Percentiles rank a stretch among this genome's conserved stretches.
These are phyloP conservation scores for Sporobolomyces pararoseus DNA, from an alignment of 768 basidiomycete species.

Conservation along the genomic window DNA sequence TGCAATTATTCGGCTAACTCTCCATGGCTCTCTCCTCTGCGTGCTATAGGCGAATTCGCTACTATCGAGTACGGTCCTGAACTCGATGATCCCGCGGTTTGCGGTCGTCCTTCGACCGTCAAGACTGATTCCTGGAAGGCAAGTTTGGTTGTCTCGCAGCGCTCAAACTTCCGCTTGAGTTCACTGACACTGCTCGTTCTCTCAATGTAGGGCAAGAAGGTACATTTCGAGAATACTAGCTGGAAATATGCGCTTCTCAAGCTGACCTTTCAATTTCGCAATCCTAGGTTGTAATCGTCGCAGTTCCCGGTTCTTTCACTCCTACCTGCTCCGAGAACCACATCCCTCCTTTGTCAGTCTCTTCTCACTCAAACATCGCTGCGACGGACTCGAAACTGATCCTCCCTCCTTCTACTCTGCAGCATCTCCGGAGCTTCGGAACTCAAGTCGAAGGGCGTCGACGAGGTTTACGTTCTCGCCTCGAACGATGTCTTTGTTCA, in stretches of 20 bases:
- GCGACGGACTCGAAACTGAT: too few relatives aligned
- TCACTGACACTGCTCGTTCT: neutral
- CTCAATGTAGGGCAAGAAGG: slow-evolving; percentile 56
- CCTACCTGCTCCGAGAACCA: slow-evolving; percentile 58
- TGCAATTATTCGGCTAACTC: too few relatives aligned
- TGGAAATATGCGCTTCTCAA: too few relatives aligned
- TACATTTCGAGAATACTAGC: neutral
- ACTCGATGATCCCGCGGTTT: slow-evolving; percentile 57
- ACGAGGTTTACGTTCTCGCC: slow-evolving; percentile 32
- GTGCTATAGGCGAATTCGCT: slow-evolving; percentile 50
- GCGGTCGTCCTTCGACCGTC: slow-evolving; percentile 24
- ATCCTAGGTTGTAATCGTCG: slow-evolving; percentile 65
- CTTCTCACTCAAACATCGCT: neutral
- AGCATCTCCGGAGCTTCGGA: slow-evolving; percentile 10
- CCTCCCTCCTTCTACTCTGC: neutral
- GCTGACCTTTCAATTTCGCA: neutral
- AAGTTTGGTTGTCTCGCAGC: neutral
- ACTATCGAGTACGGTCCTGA: slow-evolving; percentile 63
- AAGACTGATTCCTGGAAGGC: slow-evolving; percentile 4
- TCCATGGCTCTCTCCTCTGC: neutral
- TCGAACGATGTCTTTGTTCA: slow-evolving; percentile 44
- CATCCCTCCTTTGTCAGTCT: slow-evolving; percentile 45
- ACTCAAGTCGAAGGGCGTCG: slow-evolving; percentile 20
- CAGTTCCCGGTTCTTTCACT: slow-evolving; percentile 68
- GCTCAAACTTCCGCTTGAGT: neutral